These are phyloP conservation scores for Amanita fuliginea DNA, from an alignment of 768 basidiomycete genomes.

Conservation along the genomic window DNA sequence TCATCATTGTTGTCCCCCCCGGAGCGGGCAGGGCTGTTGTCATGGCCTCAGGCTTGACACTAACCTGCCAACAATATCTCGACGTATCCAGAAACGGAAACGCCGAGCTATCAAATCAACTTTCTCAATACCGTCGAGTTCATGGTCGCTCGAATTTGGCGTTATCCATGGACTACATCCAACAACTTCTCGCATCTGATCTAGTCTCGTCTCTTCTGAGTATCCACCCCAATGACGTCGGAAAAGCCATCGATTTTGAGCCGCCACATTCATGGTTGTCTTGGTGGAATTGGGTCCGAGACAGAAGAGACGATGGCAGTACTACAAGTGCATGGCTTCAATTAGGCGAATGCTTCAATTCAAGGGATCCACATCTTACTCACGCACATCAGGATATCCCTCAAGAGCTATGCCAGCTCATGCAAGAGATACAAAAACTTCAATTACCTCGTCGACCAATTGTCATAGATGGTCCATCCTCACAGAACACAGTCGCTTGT, in stretches of 20 bases:
- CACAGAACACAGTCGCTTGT: constrained; percentile 4
- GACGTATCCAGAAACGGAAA: no score
- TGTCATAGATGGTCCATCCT: background rate
- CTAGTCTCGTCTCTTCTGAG: constrained; percentile 5
- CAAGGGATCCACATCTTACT: background rate
- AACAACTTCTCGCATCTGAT: constrained; percentile 4
- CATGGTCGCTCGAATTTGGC: no score
- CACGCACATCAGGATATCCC: constrained; percentile 1
- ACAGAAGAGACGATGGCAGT: background rate
- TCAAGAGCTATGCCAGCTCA: constrained; percentile 2
- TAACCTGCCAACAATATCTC: no score
- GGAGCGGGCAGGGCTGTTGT: background rate
- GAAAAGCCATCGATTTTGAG: background rate
- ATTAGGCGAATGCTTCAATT: constrained; percentile 5
- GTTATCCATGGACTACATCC: constrained; percentile 5
- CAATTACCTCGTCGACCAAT: constrained; percentile 6
- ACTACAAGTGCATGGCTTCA: background rate
- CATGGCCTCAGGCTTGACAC: no score
- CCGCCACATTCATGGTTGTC: constrained; percentile 1
- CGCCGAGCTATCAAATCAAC: no score
- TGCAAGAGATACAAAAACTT: constrained; percentile 2
- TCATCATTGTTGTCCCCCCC: no score
- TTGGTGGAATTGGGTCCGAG: constrained; percentile 5
- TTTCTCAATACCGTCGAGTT: no score
- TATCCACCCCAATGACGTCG: constrained; percentile 5